phyloP scores from a whole-genome alignment of 805 yeast species.

The Wickerhamomyces bovis region DNA sequence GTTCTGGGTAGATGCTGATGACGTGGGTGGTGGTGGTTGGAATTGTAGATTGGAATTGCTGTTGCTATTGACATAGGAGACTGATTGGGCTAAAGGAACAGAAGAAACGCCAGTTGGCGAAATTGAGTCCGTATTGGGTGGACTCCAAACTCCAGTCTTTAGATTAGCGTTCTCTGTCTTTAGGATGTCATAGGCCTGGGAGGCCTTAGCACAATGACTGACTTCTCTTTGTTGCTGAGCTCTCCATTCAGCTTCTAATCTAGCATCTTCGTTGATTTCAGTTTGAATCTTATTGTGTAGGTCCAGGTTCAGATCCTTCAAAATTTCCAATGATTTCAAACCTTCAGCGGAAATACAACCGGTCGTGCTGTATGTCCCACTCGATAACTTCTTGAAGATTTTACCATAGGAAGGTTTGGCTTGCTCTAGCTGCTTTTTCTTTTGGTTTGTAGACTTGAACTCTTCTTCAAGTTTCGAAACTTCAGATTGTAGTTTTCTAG shows the following conservation, averaged over 20 bases:
- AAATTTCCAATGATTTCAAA: conserved; percentile 11
- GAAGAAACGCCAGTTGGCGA: background rate
- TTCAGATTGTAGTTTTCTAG: conserved; percentile 8
- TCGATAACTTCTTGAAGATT: conserved; percentile 11
- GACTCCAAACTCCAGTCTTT: conserved; percentile 5
- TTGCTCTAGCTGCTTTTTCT: conserved; percentile 19
- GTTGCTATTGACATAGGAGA: background rate
- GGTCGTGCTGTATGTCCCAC: conserved; percentile 14
- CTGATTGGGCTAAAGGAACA: background rate
- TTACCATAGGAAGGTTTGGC: conserved; percentile 10
- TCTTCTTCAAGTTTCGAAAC: conserved; percentile 17
- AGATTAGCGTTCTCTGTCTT: conserved; percentile 12
- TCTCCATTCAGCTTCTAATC: conserved; percentile 34
- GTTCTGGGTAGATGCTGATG: conserved; percentile 1
- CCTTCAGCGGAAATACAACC: conserved; percentile 22
- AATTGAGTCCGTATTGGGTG: background rate
- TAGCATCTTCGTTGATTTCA: conserved; percentile 29
- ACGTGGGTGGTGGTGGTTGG: conserved; percentile 3
- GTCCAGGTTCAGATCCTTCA: conserved; percentile 14
- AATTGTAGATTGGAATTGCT: background rate
- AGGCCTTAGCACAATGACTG: conserved; percentile 23
- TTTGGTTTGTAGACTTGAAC: conserved; percentile 2
- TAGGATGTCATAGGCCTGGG: conserved; percentile 15
- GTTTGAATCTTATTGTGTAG: conserved; percentile 16
- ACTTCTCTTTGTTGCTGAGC: conserved; percentile 33